Evolutionary conservation across 2,329 filamentous ascomycete genomes (phyloP), one percentile per base, ranked within the genome.

Genomic region (Magnaporthiopsis incrustans): DNA sequence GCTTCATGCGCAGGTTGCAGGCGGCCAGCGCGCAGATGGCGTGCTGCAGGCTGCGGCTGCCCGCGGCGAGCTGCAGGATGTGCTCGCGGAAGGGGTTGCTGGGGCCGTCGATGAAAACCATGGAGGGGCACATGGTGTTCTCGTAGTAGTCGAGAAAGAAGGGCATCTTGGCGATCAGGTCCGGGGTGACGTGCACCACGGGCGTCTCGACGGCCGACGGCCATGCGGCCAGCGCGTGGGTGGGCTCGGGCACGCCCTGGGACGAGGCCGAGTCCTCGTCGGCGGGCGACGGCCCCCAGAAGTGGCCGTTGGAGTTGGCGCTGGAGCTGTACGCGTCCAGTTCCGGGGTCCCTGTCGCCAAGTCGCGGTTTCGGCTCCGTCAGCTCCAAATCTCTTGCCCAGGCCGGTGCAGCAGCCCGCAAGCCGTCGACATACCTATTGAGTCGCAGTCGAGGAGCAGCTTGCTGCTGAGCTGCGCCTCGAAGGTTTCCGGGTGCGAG

Each of bases 111-210:
- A 97, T 92, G 69, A 92, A 91, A 62, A 97, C 92, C 76, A 97
- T 90, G 65, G 92, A 91, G 6, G 91, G 91, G 69, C 92, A 95
- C 78, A 98, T 93, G 72, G 91, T 90, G 75, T 92, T 92, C 72
- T 93, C 89, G 76, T 96, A 97, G 76, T 97, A 97, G 73, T 96
- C 90, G 79, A 97, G 89, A 72, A 97, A 89, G 76, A 90, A 96
- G 68, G 90, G 89, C 79, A 96, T 89, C 72, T 92, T 89, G 65
- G 89, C 86, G 66, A 91, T 87, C 70, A 91, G 78, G 75, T 89
- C 78, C 73, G 84, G 73, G 82, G 80, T 81, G 79, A 85, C 77
- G 72, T 82, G 83, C 68, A 76, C 72, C n/a, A 79, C 72, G 57
- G 79, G 79, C 56, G 75, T 73, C 64, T 82, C 80, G 67, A 79